Conservation (phyloP, 1,139 yeast species). For the Suhomyces taliae region DNA sequence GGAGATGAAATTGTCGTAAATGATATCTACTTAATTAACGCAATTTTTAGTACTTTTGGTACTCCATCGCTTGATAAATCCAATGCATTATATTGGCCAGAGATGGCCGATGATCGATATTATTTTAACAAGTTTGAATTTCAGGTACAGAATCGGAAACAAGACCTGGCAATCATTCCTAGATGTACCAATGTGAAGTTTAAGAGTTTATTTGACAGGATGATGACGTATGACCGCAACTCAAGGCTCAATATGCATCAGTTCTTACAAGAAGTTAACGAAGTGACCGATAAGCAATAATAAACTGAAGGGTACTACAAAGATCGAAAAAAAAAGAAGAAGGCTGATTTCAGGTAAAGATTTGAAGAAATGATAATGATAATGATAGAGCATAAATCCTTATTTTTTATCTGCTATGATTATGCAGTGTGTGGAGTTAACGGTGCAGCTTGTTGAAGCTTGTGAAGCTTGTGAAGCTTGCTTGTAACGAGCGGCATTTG, state of each 20-base stretch:
- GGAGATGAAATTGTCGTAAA: conserved; percentile 40
- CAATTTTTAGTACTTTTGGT: conserved; percentile 68
- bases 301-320: no score
- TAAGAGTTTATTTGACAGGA: conserved; percentile 19
- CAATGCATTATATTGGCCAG: conserved; percentile 35
- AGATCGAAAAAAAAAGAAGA: neutral
- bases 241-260: conserved; percentile 5
- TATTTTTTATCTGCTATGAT: no score
- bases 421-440: no score
- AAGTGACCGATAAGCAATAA: neutral
- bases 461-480: no score
- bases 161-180: conserved; percentile 25
- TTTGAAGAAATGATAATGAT: no score
- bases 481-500: no score
- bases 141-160: conserved; percentile 16
- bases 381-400: no score
- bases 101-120: conserved; percentile 30
- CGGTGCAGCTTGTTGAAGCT: no score
- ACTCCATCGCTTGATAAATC: conserved; percentile 50
- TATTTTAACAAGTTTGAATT: conserved; percentile 35
- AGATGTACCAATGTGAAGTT: conserved; percentile 21
- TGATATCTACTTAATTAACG: conserved; percentile 64
- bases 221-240: conserved; percentile 27
- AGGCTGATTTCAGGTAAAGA: neutral
- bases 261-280: neutral